Conservation (phyloP, 371 early-diverging fungal species). For the Apophysomyces elegans region DNA sequence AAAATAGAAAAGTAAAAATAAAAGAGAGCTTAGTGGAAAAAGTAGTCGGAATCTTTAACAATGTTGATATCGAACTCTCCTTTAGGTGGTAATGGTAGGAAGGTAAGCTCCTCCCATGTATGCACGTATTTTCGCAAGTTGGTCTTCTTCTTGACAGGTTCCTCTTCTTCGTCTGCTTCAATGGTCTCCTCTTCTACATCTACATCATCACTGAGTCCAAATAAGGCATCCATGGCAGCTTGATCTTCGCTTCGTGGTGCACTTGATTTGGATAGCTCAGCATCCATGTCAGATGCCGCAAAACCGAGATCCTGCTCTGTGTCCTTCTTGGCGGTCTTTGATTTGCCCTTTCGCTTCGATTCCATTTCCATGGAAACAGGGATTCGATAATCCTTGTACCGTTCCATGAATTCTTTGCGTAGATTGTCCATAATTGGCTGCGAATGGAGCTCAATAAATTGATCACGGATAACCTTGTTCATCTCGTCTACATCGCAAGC, state of each 20-base stretch:
- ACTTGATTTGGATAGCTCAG: constrained; percentile 1
- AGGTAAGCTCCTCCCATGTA: constrained; percentile 72
- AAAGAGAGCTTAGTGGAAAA: constrained; percentile 72
- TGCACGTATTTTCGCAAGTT: constrained; percentile 42
- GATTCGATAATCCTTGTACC: constrained; percentile 77
- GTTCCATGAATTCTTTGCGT: constrained; percentile 79
- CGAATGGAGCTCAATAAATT: constrained; percentile 88
- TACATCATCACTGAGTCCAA: constrained; percentile 27
- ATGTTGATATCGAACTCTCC: constrained; percentile 86
- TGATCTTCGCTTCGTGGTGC: constrained; percentile 2
- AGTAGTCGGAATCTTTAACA: constrained; percentile 86
- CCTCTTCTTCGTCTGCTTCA: constrained; percentile 24
- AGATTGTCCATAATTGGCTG: constrained; percentile 87
- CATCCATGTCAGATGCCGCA: constrained; percentile 10
- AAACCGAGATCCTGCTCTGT: constrained; percentile 22
- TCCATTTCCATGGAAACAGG: constrained; percentile 58
- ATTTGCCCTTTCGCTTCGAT: constrained; percentile 10
- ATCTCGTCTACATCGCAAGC: constrained; percentile 90
- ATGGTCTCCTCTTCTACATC: constrained; percentile 20
- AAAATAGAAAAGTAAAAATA: not conserved
- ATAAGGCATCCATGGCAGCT: constrained; percentile 32
- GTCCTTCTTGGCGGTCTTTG: constrained; percentile 14
- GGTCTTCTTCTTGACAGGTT: constrained; percentile 18
- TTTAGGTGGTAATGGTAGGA: constrained; percentile 77
- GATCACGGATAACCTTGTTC: constrained; percentile 85